Base-by-base conservation (phyloP, 495 filamentous ascomycete species). In the Oleoguttula mirabilis region DNA sequence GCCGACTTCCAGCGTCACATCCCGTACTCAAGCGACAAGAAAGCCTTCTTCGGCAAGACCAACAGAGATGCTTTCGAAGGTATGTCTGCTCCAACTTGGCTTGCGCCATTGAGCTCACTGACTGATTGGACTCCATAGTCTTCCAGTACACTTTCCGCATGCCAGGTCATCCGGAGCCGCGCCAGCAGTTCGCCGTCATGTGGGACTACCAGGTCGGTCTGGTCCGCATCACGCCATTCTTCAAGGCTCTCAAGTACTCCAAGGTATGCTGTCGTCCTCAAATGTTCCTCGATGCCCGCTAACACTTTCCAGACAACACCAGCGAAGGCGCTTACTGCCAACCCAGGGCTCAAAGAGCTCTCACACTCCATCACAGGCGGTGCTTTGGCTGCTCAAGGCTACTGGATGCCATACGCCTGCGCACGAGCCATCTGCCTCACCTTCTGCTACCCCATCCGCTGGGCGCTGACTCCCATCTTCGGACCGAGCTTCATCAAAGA, bases 141-240 rank as follows among this genome's bases (percentile, higher is more conserved):
- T 94, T 88, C 60, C 77, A 88, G 44, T 98, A 96, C 61, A 77
- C 70, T n/a, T 98, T 94, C 65, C 73, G 74, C 52, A 57, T 79
- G 17, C 79, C 80, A 5, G 76, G 66, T 10, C 72, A 85, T 28
- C 73, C n/a, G 14, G 31, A 42, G 2, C 21, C 77, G 4, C 71
- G 68, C 47, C 60, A 67, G 36, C 87, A 84, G n/a, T n/a, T n/a
- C 66, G 73, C 68, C 5, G 76, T 98, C 19, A 84, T 93, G 77
- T 98, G 90, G 90, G 90, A 98, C 59, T 94, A 94, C 60, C 86
- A 87, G 47, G 77, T 88, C 43, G 90, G 90, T n/a, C 79, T 94
- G 20, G 88, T 95, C 38, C 77, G 88, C 44, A 88, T 88, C 55
- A 95, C 90, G 4, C 82, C 85, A 31, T 82, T 98, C 55, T 96